Evolutionary conservation across 2,329 filamentous ascomycete genomes (phyloP), one percentile per base, ranked within the genome.

Genomic region (Madurella fahalii): DNA sequence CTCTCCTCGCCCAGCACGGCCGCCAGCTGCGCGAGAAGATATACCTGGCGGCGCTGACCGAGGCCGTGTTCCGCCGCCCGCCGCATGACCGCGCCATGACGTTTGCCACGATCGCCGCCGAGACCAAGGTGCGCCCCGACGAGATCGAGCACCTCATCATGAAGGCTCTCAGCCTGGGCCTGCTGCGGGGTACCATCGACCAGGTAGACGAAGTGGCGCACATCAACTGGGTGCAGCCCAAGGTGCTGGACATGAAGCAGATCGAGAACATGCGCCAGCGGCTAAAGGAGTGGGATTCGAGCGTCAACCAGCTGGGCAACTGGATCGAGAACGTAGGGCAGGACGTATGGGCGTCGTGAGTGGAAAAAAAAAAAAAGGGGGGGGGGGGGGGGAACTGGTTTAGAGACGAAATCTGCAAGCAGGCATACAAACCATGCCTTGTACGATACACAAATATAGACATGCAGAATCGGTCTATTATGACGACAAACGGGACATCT

Each of bases 221-320:
- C 69, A 96, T 99, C 73, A 93, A 93, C 67, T 99, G 94, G 94
- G 94, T 99, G 56, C 94, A 99, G 76, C 94, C 94, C 18, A 97
- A 97, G 81, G 92, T 99, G 32, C 76, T 99, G 63, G 94, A 97
- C 71, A 90, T 92, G 84, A 85, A 84, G 72, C 94, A 97, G 77
- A 96, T 99, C 65, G 89, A 88, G 66, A 89, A 86, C 67, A 96
- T 99, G 93, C 84, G 90, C 66, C 80, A 84, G 68, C 80, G 94
- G 64, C 74, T 99, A 68, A 86, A 87, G 69, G 93, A 99, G 67
- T 99, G 94, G 94, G 92, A 96, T 70, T 85, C 87, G 48, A 96
- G 91, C 69, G 93, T 99, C 61, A 96, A 97, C 71, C 87, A 94
- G 72, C 79, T 99, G 54, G 93, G 93, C 60, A 94, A 95, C 76